Percentiles rank a stretch among this genome's conserved stretches.
These are phyloP conservation scores for Dentipellis sp. DNA, from an alignment of 768 basidiomycete genomes.

Conservation along the genomic window DNA sequence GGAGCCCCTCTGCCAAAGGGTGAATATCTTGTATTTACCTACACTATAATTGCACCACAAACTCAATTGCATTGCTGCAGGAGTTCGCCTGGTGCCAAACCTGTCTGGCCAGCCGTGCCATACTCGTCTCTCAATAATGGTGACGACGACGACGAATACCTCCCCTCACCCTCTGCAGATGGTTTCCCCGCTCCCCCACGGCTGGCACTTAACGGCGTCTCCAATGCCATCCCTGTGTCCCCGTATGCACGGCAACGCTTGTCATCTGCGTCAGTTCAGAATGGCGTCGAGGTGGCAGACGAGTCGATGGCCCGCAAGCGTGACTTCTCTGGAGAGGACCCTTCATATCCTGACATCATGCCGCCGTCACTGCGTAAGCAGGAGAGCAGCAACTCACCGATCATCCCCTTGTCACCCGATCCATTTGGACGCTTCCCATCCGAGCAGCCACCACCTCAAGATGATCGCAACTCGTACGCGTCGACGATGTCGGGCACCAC, in stretches of 20 bases:
- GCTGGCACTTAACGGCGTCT: conserved; percentile 60
- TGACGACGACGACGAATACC: conserved; percentile 5
- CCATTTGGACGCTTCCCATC: conserved; percentile 73
- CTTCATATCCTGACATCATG: conserved; percentile 33
- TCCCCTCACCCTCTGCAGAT: conserved; percentile 11
- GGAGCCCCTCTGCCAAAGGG: conserved; percentile 1
- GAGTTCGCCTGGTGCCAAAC: neutral
- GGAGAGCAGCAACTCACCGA: conserved; percentile 36
- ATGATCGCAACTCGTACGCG: neutral
- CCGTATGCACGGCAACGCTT: conserved; percentile 16
- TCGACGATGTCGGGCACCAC: neutral
- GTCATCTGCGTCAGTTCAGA: conserved; percentile 25
- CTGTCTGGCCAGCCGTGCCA: conserved; percentile 36
- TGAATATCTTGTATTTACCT: conserved; percentile 2
- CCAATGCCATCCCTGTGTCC: conserved; percentile 48
- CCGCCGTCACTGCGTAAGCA: conserved; percentile 20
- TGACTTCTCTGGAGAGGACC: conserved; percentile 42
- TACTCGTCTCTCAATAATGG: conserved; percentile 25
- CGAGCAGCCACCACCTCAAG: neutral
- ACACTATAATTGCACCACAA: neutral
- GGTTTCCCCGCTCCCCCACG: conserved; percentile 46
- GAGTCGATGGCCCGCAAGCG: conserved; percentile 31
- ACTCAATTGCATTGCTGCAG: neutral
- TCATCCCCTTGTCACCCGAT: conserved; percentile 81
- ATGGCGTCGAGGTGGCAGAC: conserved; percentile 28